Evolutionary conservation across 495 filamentous ascomycete genomes (phyloP).

Genomic region (Aspergillus conjunctus): DNA sequence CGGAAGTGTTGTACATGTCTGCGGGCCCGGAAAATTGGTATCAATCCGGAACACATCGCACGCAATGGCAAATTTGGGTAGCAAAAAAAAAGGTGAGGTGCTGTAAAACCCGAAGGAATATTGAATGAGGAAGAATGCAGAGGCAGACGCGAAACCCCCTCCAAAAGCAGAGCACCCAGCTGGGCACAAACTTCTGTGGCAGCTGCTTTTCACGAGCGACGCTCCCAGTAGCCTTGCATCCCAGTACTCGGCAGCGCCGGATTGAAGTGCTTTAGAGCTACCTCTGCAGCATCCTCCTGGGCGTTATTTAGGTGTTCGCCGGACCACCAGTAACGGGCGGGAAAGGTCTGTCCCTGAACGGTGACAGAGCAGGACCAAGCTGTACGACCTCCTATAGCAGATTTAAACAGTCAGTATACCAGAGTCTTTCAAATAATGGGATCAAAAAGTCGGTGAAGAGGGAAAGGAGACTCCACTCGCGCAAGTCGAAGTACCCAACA

Average conservation of each 20-base stretch:
- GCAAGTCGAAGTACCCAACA: constrained; percentile 29
- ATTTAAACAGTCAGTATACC: constrained; percentile 23
- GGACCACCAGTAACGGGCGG: constrained; percentile 89
- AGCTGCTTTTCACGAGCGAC: neutral
- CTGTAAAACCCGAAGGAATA: constrained; percentile 13
- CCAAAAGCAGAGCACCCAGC: constrained; percentile 20
- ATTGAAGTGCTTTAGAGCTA: constrained; percentile 56
- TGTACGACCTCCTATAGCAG: constrained; percentile 73
- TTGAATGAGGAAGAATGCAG: constrained; percentile 19
- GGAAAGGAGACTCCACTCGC: constrained; percentile 30
- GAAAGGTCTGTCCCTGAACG: constrained; percentile 55
- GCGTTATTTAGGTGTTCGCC: constrained; percentile 84
- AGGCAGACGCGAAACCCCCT: constrained; percentile 14
- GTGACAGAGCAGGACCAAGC: constrained; percentile 81
- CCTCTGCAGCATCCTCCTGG: constrained; percentile 85
- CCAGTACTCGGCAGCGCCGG: constrained; percentile 9
- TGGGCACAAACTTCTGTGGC: neutral
- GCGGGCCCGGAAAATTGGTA: constrained; percentile 26
- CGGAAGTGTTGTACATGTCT: constrained; percentile 32
- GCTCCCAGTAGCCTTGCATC: neutral
- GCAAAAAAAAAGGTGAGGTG: neutral
- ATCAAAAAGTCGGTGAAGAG: constrained; percentile 48
- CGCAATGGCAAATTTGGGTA: constrained; percentile 17
- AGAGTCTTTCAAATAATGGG: constrained; percentile 1
- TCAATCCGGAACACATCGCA: constrained; percentile 29